These are phyloP conservation scores for Vaucheria bursata DNA, from an alignment of 352 stramenopile species.

Conservation along the genomic window DNA sequence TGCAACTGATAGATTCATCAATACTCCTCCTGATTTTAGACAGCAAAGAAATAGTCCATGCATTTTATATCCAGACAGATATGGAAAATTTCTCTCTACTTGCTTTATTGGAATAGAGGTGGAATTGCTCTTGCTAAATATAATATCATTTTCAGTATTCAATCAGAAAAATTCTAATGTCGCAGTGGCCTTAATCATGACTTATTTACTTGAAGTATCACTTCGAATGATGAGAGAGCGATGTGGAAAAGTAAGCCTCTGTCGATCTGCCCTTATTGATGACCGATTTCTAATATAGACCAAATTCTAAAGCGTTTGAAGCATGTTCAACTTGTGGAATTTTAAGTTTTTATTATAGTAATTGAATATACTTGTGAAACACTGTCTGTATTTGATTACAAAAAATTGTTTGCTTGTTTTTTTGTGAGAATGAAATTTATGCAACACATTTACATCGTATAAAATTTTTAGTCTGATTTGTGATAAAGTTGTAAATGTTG, in stretches of 20 bases:
- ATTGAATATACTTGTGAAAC: too few relatives aligned
- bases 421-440: too few relatives aligned
- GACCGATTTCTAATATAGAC: conserved; percentile 12
- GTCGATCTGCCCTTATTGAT: not conserved
- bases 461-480: too few relatives aligned
- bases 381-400: too few relatives aligned
- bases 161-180: conserved; percentile 49
- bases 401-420: too few relatives aligned
- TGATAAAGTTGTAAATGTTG: too few relatives aligned
- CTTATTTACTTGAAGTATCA: conserved; percentile 35
- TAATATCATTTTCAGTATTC: conserved; percentile 58
- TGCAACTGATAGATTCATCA: conserved; percentile 24
- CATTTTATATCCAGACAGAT: conserved; percentile 41
- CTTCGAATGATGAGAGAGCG: not conserved
- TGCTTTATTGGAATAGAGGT: conserved; percentile 37
- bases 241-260: not conserved
- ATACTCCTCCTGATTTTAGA: conserved; percentile 32
- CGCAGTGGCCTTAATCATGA: conserved; percentile 30
- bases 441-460: too few relatives aligned
- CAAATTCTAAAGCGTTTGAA: too few relatives aligned
- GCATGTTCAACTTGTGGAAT: too few relatives aligned
- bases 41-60: conserved; percentile 37
- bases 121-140: conserved; percentile 73
- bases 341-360: too few relatives aligned
- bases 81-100: conserved; percentile 25